phyloP scores from a whole-genome alignment of 2,329 filamentous ascomycete genomes.

The Escovopsis sp. region DNA sequence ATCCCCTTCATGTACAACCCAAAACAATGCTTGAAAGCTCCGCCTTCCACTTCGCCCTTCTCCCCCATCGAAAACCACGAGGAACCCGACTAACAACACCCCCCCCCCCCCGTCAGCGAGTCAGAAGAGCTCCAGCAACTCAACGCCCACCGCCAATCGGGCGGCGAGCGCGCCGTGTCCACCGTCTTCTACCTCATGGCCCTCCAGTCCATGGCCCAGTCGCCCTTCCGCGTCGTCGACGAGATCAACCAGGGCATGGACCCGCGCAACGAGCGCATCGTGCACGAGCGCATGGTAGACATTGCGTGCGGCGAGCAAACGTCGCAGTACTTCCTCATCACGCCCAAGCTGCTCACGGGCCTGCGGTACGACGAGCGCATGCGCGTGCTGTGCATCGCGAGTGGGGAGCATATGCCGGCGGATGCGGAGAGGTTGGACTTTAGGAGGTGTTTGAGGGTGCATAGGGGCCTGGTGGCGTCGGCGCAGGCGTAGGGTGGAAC shows the following conservation, averaged over 20 bases:
- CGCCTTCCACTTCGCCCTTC: no score
- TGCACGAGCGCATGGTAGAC: constrained; percentile 95
- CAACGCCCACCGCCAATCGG: constrained; percentile 85
- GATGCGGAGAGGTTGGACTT: constrained; percentile 38
- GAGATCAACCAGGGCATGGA: constrained; percentile 99
- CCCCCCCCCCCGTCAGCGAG: constrained; percentile 32
- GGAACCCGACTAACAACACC: background rate
- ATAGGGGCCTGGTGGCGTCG: constrained; percentile 23
- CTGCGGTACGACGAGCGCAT: constrained; percentile 80
- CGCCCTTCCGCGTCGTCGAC: constrained; percentile 94
- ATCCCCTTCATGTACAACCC: background rate
- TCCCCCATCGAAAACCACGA: no score
- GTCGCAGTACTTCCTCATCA: constrained; percentile 91
- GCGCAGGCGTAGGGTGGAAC: constrained; percentile 1
- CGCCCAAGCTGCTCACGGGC: constrained; percentile 78
- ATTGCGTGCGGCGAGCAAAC: constrained; percentile 78
- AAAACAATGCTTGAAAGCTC: background rate
- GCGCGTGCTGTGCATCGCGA: constrained; percentile 86
- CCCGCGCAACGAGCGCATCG: constrained; percentile 92
- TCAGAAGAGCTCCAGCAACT: constrained; percentile 72
- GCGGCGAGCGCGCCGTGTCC: constrained; percentile 87
- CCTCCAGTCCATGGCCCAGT: constrained; percentile 80
- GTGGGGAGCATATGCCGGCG: constrained; percentile 57
- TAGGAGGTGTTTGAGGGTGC: constrained; percentile 26
- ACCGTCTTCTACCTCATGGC: constrained; percentile 99